phyloP scores from a whole-genome alignment of 345 rosid genomes.

The Aurinia saxatilis region DNA sequence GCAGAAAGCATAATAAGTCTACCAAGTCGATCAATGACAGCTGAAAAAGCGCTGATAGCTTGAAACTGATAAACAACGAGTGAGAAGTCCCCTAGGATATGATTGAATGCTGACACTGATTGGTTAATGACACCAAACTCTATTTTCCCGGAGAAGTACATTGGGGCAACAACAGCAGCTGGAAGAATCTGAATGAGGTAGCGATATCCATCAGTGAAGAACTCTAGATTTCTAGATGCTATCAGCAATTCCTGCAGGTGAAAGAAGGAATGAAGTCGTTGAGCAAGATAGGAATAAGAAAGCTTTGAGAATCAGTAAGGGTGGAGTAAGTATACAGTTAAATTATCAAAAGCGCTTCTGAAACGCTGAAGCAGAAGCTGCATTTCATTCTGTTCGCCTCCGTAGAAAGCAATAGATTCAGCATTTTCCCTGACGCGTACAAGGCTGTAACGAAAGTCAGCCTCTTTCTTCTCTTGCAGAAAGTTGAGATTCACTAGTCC shows the following conservation, averaged over 20 bases:
- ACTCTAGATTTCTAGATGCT: constrained; percentile 92
- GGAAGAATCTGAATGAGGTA: constrained; percentile 97
- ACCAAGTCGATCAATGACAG: constrained; percentile 96
- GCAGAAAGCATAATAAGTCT: constrained; percentile 18
- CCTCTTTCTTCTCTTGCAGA: constrained; percentile 97
- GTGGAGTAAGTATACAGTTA: constrained; percentile 40
- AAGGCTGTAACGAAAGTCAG: constrained; percentile 94
- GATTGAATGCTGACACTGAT: constrained; percentile 95
- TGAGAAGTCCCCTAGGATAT: constrained; percentile 90
- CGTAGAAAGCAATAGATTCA: constrained; percentile 92
- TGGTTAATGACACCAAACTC: constrained; percentile 99
- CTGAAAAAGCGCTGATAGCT: constrained; percentile 93
- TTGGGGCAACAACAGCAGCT: constrained; percentile 95
- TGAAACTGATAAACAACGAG: constrained; percentile 94
- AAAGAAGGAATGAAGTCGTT: constrained; percentile 10
- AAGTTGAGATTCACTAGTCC: constrained; percentile 83
- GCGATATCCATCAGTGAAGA: constrained; percentile 92
- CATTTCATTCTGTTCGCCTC: constrained; percentile 87
- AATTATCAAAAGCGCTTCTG: constrained; percentile 77
- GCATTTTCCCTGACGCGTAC: constrained; percentile 97
- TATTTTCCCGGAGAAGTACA: constrained; percentile 94
- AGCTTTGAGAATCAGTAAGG: not conserved
- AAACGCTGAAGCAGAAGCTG: constrained; percentile 86
- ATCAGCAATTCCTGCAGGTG: constrained; percentile 70
- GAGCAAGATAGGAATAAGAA: constrained; percentile 4